Percentiles rank a stretch among this genome's conserved stretches.
These are phyloP conservation scores for Puccinia coronata DNA, from an alignment of 1,284 basidiomycete species.

Conservation along the genomic window DNA sequence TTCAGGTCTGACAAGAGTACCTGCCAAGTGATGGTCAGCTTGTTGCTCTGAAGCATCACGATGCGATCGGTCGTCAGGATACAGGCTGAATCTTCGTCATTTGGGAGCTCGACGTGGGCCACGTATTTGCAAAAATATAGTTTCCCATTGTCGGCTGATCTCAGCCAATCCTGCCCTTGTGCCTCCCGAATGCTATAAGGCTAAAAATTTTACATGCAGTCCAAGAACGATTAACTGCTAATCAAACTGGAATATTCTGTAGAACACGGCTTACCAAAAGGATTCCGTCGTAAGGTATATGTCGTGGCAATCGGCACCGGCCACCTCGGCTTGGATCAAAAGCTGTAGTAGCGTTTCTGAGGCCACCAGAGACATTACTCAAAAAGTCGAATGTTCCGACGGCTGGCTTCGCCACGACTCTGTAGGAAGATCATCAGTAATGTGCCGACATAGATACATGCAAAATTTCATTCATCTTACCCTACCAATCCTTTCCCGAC, in stretches of 20 bases:
- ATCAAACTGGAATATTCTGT: neutral
- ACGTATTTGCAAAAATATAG: conserved; percentile 85
- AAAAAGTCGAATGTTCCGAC: conserved; percentile 96
- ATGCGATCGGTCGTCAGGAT: conserved; percentile 77
- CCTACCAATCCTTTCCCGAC: conserved; percentile 85
- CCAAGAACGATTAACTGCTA: conserved; percentile 18
- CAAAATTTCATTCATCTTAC: conserved; percentile 61
- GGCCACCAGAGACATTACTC: conserved; percentile 77
- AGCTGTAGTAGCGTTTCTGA: conserved; percentile 96
- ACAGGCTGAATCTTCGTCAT: conserved; percentile 74
- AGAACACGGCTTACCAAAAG: conserved; percentile 67
- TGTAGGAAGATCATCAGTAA: conserved; percentile 57
- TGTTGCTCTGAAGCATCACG: conserved; percentile 81
- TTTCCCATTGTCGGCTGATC: conserved; percentile 80
- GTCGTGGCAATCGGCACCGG: conserved; percentile 82
- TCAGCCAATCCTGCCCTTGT: conserved; percentile 93
- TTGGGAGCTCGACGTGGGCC: conserved; percentile 81
- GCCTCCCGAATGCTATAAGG: conserved; percentile 86
- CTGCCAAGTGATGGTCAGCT: conserved; percentile 86
- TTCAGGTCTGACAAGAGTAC: conserved; percentile 82
- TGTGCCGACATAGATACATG: conserved; percentile 52
- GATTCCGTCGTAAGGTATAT: conserved; percentile 80
- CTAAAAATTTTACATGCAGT: conserved; percentile 59
- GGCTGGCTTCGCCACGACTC: conserved; percentile 90
- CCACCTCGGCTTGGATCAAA: conserved; percentile 92